A percentile compares a stretch with the other conserved stretches of the same genome.
These are phyloP conservation scores for Tricladium varicosporioides DNA, from an alignment of 2,329 filamentous ascomycete species.

Conservation along the genomic window DNA sequence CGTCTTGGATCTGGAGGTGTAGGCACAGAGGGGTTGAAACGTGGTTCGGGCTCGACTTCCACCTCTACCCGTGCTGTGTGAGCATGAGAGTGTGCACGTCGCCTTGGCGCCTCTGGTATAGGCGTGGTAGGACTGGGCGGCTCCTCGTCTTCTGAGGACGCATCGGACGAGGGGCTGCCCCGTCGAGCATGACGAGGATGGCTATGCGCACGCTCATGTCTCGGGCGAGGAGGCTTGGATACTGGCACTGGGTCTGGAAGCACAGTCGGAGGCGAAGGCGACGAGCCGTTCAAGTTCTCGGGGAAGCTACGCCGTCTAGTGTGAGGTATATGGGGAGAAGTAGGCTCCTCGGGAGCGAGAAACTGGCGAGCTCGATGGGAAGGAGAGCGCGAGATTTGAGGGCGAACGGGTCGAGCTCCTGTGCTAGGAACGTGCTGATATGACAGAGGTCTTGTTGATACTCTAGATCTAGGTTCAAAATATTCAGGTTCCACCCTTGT, in stretches of 20 bases:
- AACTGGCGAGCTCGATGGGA: constrained; percentile 38
- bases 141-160: constrained; percentile 20
- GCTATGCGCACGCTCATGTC: constrained; percentile 45
- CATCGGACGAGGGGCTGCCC: constrained; percentile 24
- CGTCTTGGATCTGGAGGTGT: constrained; percentile 16
- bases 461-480: constrained; percentile 18
- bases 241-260: constrained; percentile 32
- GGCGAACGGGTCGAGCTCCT: constrained; percentile 24
- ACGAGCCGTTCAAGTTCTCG: constrained; percentile 23
- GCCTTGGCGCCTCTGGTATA: background rate
- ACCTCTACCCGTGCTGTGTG: constrained; percentile 1
- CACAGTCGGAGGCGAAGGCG: constrained; percentile 32
- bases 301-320: constrained; percentile 29
- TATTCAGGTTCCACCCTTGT: constrained; percentile 19
- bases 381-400: constrained; percentile 31
- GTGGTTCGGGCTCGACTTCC: constrained; percentile 1
- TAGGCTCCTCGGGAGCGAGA: constrained; percentile 40
- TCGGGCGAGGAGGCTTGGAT: constrained; percentile 27
- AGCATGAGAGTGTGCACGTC: constrained; percentile 10
- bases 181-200: constrained; percentile 40
- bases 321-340: constrained; percentile 23
- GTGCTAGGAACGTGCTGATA: constrained; percentile 21
- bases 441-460: constrained; percentile 20
- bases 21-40: constrained; percentile 4
- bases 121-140: constrained; percentile 12